Conservation (phyloP, 768 basidiomycete species). For the Lactarius hengduanensis region DNA sequence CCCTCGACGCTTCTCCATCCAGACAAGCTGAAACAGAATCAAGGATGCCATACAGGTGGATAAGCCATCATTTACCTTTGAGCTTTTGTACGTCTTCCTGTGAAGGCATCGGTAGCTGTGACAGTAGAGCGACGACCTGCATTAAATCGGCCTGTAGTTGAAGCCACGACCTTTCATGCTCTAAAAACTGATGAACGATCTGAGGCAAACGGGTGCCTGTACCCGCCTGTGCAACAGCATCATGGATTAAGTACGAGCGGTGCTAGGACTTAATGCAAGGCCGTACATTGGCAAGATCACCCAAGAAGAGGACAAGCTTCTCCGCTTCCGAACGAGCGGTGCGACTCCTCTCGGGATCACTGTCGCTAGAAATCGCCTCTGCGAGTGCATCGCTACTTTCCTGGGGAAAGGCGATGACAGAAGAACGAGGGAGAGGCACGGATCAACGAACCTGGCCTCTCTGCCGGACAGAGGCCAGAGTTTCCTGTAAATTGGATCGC, state of each 20-base stretch:
- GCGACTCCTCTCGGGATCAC: background rate
- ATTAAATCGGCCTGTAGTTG: constrained; percentile 18
- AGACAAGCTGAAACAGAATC: constrained; percentile 14
- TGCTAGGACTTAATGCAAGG: background rate
- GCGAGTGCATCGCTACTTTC: constrained; percentile 13
- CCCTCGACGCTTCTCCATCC: constrained; percentile 7
- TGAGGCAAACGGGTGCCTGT: constrained; percentile 3
- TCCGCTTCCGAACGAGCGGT: constrained; percentile 8
- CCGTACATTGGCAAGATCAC: constrained; percentile 19
- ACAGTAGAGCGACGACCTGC: constrained; percentile 17
- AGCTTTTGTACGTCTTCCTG: constrained; percentile 13
- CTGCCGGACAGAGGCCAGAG: constrained; percentile 43
- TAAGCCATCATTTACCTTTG: constrained; percentile 1
- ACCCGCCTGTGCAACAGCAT: constrained; percentile 5
- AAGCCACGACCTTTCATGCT: constrained; percentile 24
- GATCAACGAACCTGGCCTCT: constrained; percentile 32
- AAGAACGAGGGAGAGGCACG: background rate
- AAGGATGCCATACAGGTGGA: background rate
- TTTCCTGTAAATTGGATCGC: constrained; percentile 54
- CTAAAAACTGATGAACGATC: constrained; percentile 25
- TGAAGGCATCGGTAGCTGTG: constrained; percentile 16
- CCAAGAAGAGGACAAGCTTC: constrained; percentile 14
- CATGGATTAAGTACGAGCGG: background rate
- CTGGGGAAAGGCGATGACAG: constrained; percentile 11
- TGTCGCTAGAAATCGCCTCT: constrained; percentile 1